Base-by-base conservation (phyloP, 1,139 yeast species). In the Scheffersomyces insectosa region DNA sequence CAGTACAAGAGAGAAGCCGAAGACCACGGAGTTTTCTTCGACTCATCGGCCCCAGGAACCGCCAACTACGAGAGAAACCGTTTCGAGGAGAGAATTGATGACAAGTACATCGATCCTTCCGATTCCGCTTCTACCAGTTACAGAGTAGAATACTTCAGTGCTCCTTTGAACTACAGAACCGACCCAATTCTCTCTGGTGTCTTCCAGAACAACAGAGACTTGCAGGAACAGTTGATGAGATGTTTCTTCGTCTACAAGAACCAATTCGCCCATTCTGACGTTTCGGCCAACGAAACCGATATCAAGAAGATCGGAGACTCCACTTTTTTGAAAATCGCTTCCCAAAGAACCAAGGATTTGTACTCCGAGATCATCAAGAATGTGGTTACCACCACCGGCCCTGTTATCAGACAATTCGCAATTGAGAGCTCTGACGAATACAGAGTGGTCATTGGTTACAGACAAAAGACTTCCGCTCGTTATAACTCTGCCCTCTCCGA, bases 21-120 rank as follows among this genome's bases (percentile, higher is more conserved):
- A 13, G 93, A 87, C 62, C 96, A 90, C 59, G 97, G 97, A 1
- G 95, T 90, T 25, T 93, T 87, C 66, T 89, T 93, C 63, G 96
- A 89, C 62, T 82, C 95, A 28, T 70, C 80, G 27, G 65, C 66
- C 40, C 75, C 73, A 27, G 77, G 71, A 9, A 59, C 57, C 62
- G 16, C 43, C 12, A 63, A 65, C 37, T 54, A 70, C 30, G 56
- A 57, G 31, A 63, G 67, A 44, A 66, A 67, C 51, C 55, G 62
- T 43, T 77, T 77, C 54, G 90, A 86, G 63, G 75, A 77, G 49
- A 73, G 84, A 52, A 88, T 93, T 50, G 98, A 93, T 65, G 88
- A 85, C 56, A 74, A 77, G 59, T 91, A 88, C 66, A 75, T 93
- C 56, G 87, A 83, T 55, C 76, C 81, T 9, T 73, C 83, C 2